Evolutionary conservation across 2,329 filamentous ascomycete genomes (phyloP), one percentile per base, ranked within the genome.

Genomic region (Paracorniculantispora psalliotae): DNA sequence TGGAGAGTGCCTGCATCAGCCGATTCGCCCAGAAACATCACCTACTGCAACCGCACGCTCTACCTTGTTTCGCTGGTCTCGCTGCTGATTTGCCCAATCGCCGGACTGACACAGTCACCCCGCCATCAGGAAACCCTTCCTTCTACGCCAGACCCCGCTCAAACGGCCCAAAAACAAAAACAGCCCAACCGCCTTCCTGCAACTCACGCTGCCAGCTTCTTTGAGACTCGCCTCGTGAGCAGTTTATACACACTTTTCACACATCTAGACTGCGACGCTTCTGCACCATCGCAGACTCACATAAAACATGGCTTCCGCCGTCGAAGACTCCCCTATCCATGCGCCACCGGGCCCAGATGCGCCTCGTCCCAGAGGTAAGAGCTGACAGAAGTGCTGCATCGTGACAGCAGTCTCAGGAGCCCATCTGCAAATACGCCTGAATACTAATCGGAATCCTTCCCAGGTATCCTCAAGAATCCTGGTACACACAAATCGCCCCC

Each of bases 401-500:
- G n/a, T n/a, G n/a, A n/a, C n/a, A n/a, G n/a, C n/a, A n/a, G n/a
- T n/a, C n/a, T n/a, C n/a, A n/a, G n/a, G n/a, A n/a, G n/a, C n/a
- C 12, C 12, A 15, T 37, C 4, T 9, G 6, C 9, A 19, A n/a
- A 48, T 35, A 52, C 26, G 26, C 46, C 21, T 39, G 41, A 35
- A 19, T n/a, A n/a, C 1, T 57, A 41, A 49, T n/a, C 8, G 23
- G 9, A 10, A 5, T 3, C 39, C 28, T 23, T 30, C 8, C n/a
- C 47, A 97, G 93, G 93, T 66, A 97, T 97, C 67, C 85, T 97
- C 67, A 97, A 97, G 77, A 96, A 96, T 78, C 88, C 90, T 51
- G 26, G 21, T 26, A 91, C 82, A 62, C 87, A 83, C 67, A 79
- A 81, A 61, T n/a, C 37, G 83, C 84, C 30, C 82, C 85, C 21